Evolutionary conservation across 2,329 filamentous ascomycete species (phyloP), one percentile per base, ranked within the genome.

Genomic region (Diaporthe citrichinensis): DNA sequence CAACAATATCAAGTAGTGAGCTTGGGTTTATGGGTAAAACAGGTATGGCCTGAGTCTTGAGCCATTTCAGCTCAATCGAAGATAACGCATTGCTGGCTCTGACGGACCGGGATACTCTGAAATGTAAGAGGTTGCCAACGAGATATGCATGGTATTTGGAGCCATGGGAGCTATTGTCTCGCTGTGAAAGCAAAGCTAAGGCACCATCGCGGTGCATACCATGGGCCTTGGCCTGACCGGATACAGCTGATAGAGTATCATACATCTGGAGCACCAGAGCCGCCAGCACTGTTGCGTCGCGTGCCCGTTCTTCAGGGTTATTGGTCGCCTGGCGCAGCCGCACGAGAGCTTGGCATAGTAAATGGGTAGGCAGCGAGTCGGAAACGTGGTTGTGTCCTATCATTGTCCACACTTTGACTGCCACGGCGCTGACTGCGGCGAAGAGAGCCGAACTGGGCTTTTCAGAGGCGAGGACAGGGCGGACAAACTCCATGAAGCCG

Each of bases 401-500:
- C n/a, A 17, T 65, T 31, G 59, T 46, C 59, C 59, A 65, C 3
- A 46, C 59, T 25, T 65, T 65, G n/a, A 62, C n/a, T 31, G 59
- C 59, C 14, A 62, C 59, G 5, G 59, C 59, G n/a, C 14, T 62
- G 25, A 46, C 59, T 20, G 59, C 39, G 25, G 59, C 59, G 25
- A 20, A 28, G 59, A 62, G 59, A 44, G 39, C 59, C 25, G 59
- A 62, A 6, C 25, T 62, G 39, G 59, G 7, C 3, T 3, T 28
- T 44, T 62, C 39, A 12, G 59, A 62, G n/a, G 39, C 39, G 59
- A 62, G 36, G 39, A 31, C 39, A 10, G 59, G 59, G n/a, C 59
- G 59, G 39, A 62, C 39, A 31, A 62, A 62, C 39, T 62, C 39
- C 59, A 62, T 25, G 59, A 44, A 62, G 36, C 59, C 59, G 39